phyloP scores from a whole-genome alignment of 2,329 filamentous ascomycete species.

The Calycina herbarum region DNA sequence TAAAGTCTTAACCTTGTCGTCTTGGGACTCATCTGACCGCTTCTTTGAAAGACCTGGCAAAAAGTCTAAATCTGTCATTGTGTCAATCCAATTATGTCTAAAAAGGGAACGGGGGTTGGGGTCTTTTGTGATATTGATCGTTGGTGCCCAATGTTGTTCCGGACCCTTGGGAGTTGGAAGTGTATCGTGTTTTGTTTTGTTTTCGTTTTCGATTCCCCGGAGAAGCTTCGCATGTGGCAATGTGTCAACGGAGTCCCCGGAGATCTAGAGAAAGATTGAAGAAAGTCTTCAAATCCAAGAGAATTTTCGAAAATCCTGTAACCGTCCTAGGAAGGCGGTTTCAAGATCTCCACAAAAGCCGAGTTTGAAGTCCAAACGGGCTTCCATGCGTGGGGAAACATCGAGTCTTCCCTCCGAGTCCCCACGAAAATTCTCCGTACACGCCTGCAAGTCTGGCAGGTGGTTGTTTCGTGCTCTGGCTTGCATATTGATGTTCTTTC shows the following conservation, averaged over 20 bases:
- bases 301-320: neutral
- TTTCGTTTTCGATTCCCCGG: neutral
- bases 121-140: neutral
- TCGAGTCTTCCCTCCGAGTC: neutral
- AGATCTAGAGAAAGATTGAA: neutral
- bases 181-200: neutral
- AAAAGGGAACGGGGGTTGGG: neutral
- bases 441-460: conserved; percentile 1
- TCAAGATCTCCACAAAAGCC: neutral
- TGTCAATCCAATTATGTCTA: neutral
- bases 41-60: neutral
- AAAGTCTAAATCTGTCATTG: neutral
- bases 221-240: neutral
- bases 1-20: neutral
- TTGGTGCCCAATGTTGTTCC: neutral
- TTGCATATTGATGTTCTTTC: neutral
- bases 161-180: neutral
- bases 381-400: neutral
- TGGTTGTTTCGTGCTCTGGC: neutral
- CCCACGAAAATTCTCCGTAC: neutral
- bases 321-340: neutral
- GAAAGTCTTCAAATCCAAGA: neutral
- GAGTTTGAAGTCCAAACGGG: neutral
- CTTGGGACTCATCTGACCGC: neutral
- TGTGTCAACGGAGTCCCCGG: neutral